phyloP scores from a whole-genome alignment of 2,329 filamentous ascomycete genomes.

The Ceratocystis smalleyi region DNA sequence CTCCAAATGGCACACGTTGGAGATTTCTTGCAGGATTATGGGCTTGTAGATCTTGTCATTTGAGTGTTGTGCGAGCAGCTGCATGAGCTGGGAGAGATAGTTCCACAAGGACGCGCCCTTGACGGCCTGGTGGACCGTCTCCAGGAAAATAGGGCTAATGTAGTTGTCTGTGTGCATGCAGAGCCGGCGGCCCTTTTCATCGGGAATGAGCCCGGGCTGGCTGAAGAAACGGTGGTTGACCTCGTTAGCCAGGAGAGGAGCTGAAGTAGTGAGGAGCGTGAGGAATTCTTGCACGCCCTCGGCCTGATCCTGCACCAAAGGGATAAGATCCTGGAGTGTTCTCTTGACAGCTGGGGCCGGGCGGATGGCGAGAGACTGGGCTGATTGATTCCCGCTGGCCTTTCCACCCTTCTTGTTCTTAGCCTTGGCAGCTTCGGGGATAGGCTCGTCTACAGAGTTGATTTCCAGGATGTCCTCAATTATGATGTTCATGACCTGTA shows the following conservation, averaged over 20 bases:
- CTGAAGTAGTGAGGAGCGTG: conserved; percentile 23
- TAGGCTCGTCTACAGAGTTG: conserved; percentile 23
- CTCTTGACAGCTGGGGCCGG: conserved; percentile 21
- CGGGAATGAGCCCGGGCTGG: conserved; percentile 28
- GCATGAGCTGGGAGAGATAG: conserved; percentile 27
- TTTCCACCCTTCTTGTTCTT: conserved; percentile 5
- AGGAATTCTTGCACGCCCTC: conserved; percentile 25
- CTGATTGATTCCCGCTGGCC: conserved; percentile 17
- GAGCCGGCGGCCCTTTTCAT: conserved; percentile 30
- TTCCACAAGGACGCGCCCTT: conserved; percentile 27
- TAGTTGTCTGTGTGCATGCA: conserved; percentile 27
- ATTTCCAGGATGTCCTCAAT: conserved; percentile 30
- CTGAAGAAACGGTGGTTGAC: conserved; percentile 28
- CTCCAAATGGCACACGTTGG: conserved; percentile 31
- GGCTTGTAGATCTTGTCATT: conserved; percentile 23
- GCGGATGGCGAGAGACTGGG: conserved; percentile 25
- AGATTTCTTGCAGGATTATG: conserved; percentile 31
- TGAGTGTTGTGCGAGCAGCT: conserved; percentile 21
- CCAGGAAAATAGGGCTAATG: conserved; percentile 29
- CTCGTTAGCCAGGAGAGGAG: conserved; percentile 23
- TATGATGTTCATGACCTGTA: conserved; percentile 28
- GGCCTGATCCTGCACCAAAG: conserved; percentile 24
- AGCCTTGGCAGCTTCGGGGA: neutral
- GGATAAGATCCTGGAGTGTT: conserved; percentile 23
- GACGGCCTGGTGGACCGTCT: conserved; percentile 26